Base-by-base conservation (phyloP, 495 filamentous ascomycete species). In the Xylaria cubensis region DNA sequence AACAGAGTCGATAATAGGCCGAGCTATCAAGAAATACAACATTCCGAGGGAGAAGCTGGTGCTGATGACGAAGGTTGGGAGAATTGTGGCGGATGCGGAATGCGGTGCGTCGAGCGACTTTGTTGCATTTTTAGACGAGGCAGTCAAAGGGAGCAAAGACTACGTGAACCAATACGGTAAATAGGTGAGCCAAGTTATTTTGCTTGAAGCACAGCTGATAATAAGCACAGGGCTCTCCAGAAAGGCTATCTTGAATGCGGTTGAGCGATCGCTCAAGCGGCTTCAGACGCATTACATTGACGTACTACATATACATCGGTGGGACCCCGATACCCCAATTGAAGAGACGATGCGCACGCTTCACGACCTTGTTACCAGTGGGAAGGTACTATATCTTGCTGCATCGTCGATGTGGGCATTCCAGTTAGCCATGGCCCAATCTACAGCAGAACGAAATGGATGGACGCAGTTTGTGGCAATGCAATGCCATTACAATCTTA, bases 311-410 rank as follows among this genome's bases (percentile, higher is more conserved):
- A 92, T 93, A 73, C 92, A 94, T 72, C 84, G 90, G 5, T 85
- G 84, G 72, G 90, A 92, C 77, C 70, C 74, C 0, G 74, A 77
- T 7, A 85, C 82, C 0, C 85, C 88, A 0, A 51, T 80, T 8
- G 88, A 90, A 72, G 90, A 93, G 77, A 92, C 87, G 5, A 92
- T 94, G 90, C 78, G 86, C 73, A 74, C 90, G 0, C 79, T 93
- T 4, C 85, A 92, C 74, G 90, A 92, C 73, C 76, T 92, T 0
- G 84, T 92, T 1, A 79, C 85, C 69, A 80, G 79, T 0, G 90
- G 89, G 5, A 90, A 90, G 72, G 86, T 91, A 3, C 82, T 83
- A 7, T 93, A 92, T 75, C 87, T 92, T 46, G 90, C 90, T 0
- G 90, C 89, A 0, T 86, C 83, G 68, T 86, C 82, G n/a, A 92